phyloP scores from a whole-genome alignment of 2,329 filamentous ascomycete species.

The Tolypocladium amazonense region DNA sequence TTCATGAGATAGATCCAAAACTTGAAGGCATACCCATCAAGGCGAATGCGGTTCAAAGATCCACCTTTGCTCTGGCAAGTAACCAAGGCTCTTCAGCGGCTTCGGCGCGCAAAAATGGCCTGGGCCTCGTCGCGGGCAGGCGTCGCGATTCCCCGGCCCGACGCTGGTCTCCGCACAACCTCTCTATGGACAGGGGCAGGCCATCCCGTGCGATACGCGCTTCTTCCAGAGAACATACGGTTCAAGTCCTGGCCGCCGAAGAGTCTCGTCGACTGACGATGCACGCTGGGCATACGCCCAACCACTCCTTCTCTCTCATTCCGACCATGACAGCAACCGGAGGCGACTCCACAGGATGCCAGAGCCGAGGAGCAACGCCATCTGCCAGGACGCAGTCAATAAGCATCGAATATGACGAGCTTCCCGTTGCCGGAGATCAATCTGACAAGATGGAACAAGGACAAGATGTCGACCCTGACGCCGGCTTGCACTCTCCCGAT shows the following conservation, averaged over 20 bases:
- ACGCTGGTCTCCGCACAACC: background rate
- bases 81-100: constrained; percentile 17
- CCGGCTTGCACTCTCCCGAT: background rate
- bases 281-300: constrained; percentile 54
- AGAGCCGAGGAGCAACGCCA: constrained; percentile 19
- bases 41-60: constrained; percentile 38
- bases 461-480: background rate
- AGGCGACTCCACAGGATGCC: constrained; percentile 13
- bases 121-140: constrained; percentile 1
- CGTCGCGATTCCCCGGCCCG: background rate
- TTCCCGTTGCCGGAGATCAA: background rate
- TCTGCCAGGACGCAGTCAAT: constrained; percentile 8
- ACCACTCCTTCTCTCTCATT: constrained; percentile 44
- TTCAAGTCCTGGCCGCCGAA: constrained; percentile 34
- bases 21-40: constrained; percentile 51
- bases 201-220: constrained; percentile 11
- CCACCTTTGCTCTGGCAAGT: constrained; percentile 35
- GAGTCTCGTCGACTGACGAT: constrained; percentile 44
- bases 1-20: constrained; percentile 45
- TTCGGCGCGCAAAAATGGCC: constrained; percentile 12
- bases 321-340: constrained; percentile 32
- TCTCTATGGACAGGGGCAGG: background rate
- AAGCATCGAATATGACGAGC: background rate
- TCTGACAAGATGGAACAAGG: background rate
- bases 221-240: constrained; percentile 29